Conservation (phyloP, 331 rosid species). For the Spiraea crenata region DNA sequence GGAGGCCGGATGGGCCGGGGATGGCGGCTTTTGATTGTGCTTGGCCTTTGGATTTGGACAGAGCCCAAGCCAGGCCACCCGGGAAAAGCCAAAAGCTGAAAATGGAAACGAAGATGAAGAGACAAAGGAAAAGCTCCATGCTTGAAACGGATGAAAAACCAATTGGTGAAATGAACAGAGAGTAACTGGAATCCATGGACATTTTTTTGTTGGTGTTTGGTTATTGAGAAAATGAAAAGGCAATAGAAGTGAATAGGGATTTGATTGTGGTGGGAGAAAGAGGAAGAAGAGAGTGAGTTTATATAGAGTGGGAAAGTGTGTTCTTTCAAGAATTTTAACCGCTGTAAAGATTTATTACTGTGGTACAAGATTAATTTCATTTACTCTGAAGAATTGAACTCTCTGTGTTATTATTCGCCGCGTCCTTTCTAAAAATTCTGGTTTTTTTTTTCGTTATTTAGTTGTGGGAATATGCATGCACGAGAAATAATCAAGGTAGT, state of each 20-base stretch:
- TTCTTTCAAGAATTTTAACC: background rate
- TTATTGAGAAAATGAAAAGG: background rate
- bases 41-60: constrained; percentile 20
- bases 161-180: constrained; percentile 36
- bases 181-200: constrained; percentile 36
- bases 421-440: background rate
- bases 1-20: constrained; percentile 69
- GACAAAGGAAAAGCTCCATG: constrained; percentile 29
- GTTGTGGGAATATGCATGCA: background rate
- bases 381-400: background rate
- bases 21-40: constrained; percentile 17
- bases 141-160: constrained; percentile 24
- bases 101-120: constrained; percentile 19
- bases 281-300: constrained; percentile 2
- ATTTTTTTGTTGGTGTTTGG: constrained; percentile 19
- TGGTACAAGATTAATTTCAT: no score
- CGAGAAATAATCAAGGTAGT: background rate
- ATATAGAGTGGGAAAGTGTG: constrained; percentile 1
- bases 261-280: constrained; percentile 8
- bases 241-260: background rate
- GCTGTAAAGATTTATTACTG: background rate
- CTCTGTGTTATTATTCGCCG: background rate
- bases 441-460: background rate
- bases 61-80: constrained; percentile 72
- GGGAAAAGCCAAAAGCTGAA: constrained; percentile 45